Evolutionary conservation across 768 basidiomycete species (phyloP), one percentile per base, ranked within the genome.

Genomic region (Trametes cubensis): DNA sequence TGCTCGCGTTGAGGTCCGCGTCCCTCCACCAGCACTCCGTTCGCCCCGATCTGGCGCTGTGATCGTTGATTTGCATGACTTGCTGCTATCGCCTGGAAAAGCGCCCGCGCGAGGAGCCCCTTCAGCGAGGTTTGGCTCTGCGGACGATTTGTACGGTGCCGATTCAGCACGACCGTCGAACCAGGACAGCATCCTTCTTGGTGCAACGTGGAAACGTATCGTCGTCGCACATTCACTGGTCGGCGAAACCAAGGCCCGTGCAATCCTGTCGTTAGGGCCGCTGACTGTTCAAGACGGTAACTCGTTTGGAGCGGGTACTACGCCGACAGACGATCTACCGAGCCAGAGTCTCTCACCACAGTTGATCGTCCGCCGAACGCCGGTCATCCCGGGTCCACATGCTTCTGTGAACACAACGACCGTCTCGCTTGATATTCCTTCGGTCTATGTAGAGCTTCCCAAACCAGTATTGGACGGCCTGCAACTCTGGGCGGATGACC

Each of bases 401-500:
- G 41, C 8, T 17, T 8, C 44, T 18, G 46, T 73, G 21, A 62
- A 60, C 34, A 69, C 67, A 14, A 55, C 49, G 3, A 21, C 58
- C 2, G 28, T 60, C 2, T 60, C 69, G 5, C 61, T 78, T 11
- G 70, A 77, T 44, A 72, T 95, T 15, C 92, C 94, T 15, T 86
- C 87, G 4, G 73, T 90, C n/a, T 76, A 83, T 67, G 72, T 81
- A 13, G 76, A 83, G 41, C 67, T 94, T 50, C 79, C 83, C 11
- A 96, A 98, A 72, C 69, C 75, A 6, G 63, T 78, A 2, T 73
- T 95, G 8, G 93, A 98, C 70, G 83, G 84, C 14, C 72, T 98
- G 18, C 94, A 98, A 72, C 89, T 88, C 69, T 92, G 90, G 81
- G 88, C 87, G 7, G 97, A 99, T 70, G 95, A 98, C 70, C 71